phyloP scores from a whole-genome alignment of 352 stramenopile species.

The Ophiocytium majus region DNA sequence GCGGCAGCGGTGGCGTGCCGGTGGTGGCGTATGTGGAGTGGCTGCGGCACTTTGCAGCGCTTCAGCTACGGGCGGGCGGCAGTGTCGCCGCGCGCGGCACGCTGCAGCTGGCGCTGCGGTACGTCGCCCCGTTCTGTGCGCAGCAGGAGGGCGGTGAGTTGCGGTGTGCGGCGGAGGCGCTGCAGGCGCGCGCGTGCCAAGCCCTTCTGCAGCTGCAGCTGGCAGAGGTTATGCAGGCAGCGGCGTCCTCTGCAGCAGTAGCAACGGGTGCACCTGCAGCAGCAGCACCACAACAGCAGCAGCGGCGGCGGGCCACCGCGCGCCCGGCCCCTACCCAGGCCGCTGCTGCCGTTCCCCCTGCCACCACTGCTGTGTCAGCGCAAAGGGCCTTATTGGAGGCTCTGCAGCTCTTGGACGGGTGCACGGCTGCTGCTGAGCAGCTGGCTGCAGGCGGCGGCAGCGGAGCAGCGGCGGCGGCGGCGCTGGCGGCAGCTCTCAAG shows the following conservation, averaged over 20 bases:
- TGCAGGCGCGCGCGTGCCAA: background rate
- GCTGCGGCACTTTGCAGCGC: conserved; percentile 36
- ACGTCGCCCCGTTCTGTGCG: conserved; percentile 28
- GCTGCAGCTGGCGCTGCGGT: conserved; percentile 34
- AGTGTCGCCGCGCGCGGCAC: conserved; percentile 20
- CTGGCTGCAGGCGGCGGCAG: background rate
- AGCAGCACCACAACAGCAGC: no score
- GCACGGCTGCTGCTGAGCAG: no score
- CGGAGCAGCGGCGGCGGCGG: background rate
- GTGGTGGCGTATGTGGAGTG: conserved; percentile 34
- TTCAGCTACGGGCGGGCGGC: conserved; percentile 26
- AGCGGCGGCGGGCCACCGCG: no score
- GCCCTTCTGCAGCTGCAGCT: background rate
- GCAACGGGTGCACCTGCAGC: no score
- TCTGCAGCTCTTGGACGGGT: no score
- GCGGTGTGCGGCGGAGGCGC: background rate
- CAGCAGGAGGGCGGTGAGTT: background rate
- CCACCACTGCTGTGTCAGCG: no score
- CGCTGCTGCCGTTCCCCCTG: no score
- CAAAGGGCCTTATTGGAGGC: no score
- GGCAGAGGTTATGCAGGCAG: background rate
- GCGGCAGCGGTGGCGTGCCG: background rate
- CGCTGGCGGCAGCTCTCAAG: background rate
- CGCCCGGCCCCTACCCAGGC: no score
- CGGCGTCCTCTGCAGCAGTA: no score